Percentiles rank a stretch among this genome's conserved stretches.
Evolutionary conservation across 2,329 filamentous ascomycete genomes (phyloP).

Genomic region (Hypoxylon sp.): DNA sequence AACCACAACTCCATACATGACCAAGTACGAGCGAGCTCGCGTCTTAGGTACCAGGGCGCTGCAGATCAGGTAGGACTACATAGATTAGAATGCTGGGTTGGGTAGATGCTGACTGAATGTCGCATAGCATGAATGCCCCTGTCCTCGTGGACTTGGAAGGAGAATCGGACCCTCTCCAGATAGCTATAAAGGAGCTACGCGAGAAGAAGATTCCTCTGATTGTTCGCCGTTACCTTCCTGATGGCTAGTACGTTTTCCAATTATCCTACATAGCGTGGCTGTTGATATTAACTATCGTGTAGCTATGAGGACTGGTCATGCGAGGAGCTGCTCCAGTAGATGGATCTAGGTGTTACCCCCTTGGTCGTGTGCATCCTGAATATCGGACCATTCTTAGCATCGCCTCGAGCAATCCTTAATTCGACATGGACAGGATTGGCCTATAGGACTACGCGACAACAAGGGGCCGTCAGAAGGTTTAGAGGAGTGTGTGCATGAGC

Average conservation of each 20-base stretch:
- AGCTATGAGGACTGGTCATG: constrained; percentile 99
- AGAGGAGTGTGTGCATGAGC: constrained; percentile 55
- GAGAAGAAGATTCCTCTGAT: constrained; percentile 99
- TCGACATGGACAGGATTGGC: constrained; percentile 14
- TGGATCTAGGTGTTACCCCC: constrained; percentile 1
- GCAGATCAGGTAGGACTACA: constrained; percentile 78
- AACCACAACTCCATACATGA: constrained; percentile 98
- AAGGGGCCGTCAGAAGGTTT: constrained; percentile 37
- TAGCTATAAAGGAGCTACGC: constrained; percentile 95
- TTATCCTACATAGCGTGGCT: constrained; percentile 19
- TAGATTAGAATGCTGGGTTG: background rate
- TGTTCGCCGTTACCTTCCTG: constrained; percentile 93
- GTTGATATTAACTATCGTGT: constrained; percentile 44
- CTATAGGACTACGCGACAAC: constrained; percentile 20
- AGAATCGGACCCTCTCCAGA: constrained; percentile 97
- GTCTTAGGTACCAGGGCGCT: constrained; percentile 93
- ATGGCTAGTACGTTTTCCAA: constrained; percentile 83
- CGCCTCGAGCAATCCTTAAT: constrained; percentile 15
- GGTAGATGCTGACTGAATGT: constrained; percentile 46
- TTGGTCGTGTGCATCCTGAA: constrained; percentile 8
- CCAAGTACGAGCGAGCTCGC: constrained; percentile 96
- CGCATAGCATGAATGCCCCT: constrained; percentile 87
- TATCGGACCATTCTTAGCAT: constrained; percentile 2
- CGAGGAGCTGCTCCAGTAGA: constrained; percentile 85
- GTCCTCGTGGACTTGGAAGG: constrained; percentile 97